A percentile compares a stretch with the other conserved stretches of the same genome.
Evolutionary conservation across 768 basidiomycete genomes (phyloP).

Genomic region (Cyclocybe aegerita): DNA sequence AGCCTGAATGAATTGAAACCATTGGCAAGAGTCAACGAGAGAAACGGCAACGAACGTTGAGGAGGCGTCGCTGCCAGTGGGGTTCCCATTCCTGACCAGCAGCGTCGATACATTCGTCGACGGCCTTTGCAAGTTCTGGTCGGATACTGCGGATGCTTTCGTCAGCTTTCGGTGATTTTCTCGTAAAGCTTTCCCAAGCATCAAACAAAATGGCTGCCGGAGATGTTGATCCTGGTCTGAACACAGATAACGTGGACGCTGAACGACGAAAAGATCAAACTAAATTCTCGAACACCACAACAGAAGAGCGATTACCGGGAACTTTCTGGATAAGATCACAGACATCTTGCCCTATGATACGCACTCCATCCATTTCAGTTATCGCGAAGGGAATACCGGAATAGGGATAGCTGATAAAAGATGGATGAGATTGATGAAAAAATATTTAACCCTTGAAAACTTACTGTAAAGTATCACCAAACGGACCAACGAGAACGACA

Average conservation of each 20-base stretch:
- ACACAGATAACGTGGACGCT: constrained; percentile 82
- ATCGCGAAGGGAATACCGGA: constrained; percentile 72
- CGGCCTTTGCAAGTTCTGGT: constrained; percentile 81
- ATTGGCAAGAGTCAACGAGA: not conserved
- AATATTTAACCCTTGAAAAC: constrained; percentile 22
- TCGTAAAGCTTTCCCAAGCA: constrained; percentile 86
- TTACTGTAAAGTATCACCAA: constrained; percentile 82
- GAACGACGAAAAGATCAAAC: not conserved
- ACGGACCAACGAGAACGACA: constrained; percentile 88
- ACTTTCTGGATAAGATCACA: constrained; percentile 95
- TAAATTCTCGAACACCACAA: not conserved
- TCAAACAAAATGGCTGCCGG: constrained; percentile 91
- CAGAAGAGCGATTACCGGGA: constrained; percentile 50
- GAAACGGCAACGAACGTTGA: constrained; percentile 56
- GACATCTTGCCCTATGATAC: constrained; percentile 75
- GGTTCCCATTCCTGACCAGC: constrained; percentile 92
- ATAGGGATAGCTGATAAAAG: constrained; percentile 68
- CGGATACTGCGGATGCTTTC: constrained; percentile 89
- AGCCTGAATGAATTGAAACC: constrained; percentile 49
- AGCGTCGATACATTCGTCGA: constrained; percentile 91
- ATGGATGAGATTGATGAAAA: not conserved
- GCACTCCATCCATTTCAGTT: constrained; percentile 87
- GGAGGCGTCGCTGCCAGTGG: constrained; percentile 82
- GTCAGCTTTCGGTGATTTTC: constrained; percentile 87
- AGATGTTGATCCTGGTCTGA: constrained; percentile 89